phyloP scores from a whole-genome alignment of 78 protist genomes.

The Blattamonas nauphoetae region DNA sequence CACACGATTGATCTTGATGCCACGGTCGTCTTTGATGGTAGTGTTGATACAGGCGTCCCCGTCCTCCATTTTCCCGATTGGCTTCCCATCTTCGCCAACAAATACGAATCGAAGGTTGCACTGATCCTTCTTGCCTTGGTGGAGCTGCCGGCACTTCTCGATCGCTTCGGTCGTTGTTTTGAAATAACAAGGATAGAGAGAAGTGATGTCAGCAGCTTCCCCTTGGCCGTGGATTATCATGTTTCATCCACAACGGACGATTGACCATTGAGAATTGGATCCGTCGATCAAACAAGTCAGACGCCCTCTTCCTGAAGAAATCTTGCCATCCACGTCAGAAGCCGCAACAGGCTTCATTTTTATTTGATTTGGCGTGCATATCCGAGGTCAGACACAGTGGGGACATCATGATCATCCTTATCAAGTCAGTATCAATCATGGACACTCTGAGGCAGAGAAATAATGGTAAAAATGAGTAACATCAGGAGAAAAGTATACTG shows the following conservation, averaged over 20 bases:
- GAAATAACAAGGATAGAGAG: neutral
- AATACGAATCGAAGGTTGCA: constrained; percentile 34
- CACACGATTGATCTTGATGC: constrained; percentile 30
- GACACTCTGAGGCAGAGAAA: neutral
- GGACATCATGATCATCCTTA: constrained; percentile 54
- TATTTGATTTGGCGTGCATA: constrained; percentile 23
- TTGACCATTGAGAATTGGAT: constrained; percentile 42
- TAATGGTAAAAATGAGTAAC: too few species aligned
- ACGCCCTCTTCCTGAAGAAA: constrained; percentile 50
- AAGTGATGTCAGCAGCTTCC: constrained; percentile 8
- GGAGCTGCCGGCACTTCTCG: neutral
- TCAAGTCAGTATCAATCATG: neutral
- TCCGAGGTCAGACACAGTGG: constrained; percentile 26
- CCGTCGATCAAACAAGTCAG: constrained; percentile 54
- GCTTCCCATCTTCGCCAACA: constrained; percentile 19
- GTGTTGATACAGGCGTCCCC: constrained; percentile 36
- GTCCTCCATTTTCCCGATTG: constrained; percentile 31
- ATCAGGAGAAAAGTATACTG: too few species aligned
- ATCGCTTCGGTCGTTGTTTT: constrained; percentile 21
- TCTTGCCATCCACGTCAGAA: neutral
- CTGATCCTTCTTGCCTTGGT: constrained; percentile 22
- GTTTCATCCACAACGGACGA: constrained; percentile 41
- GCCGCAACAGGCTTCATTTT: neutral
- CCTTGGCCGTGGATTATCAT: neutral
- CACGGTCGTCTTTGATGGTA: constrained; percentile 49